phyloP scores from a whole-genome alignment of 129 eudicot genomes.

The Tanacetum coccineum region DNA sequence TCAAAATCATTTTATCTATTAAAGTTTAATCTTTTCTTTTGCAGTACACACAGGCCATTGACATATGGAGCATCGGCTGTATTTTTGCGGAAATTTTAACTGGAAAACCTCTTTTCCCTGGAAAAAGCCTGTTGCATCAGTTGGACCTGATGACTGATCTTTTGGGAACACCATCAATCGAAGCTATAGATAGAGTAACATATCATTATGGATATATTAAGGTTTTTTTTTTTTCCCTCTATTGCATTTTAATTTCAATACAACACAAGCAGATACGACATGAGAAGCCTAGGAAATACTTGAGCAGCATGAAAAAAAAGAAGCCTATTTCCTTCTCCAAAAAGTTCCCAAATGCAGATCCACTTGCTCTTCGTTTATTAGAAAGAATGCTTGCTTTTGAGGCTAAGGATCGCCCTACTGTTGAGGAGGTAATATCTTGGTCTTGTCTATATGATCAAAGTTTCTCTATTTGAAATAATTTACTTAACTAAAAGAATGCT shows the following conservation, averaged over 20 bases:
- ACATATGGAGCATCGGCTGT: conserved; percentile 98
- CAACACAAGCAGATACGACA: conserved; percentile 60
- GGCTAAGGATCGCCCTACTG: conserved; percentile 86
- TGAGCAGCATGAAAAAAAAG: conserved; percentile 93
- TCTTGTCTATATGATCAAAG: neutral
- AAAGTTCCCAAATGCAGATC: conserved; percentile 87
- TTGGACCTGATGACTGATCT: conserved; percentile 87
- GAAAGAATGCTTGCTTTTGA: conserved; percentile 96
- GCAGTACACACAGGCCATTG: conserved; percentile 97
- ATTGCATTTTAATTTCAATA: conserved; percentile 1
- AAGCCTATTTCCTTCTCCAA: conserved; percentile 77
- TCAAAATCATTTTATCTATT: neutral
- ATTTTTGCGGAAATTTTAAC: conserved; percentile 92
- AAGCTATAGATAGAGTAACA: neutral
- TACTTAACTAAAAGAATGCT: neutral
- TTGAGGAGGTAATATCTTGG: conserved; percentile 64
- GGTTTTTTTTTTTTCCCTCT: neutral
- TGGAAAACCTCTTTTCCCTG: conserved; percentile 90
- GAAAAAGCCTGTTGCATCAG: conserved; percentile 91
- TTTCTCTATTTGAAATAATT: neutral
- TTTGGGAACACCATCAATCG: neutral
- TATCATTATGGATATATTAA: neutral
- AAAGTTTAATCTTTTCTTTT: conserved; percentile 16
- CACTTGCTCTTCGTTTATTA: conserved; percentile 80
- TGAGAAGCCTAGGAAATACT: conserved; percentile 89